These are phyloP conservation scores for Cryptosporidium viatorum DNA, from an alignment of 169 alveolate species.

Conservation along the genomic window DNA sequence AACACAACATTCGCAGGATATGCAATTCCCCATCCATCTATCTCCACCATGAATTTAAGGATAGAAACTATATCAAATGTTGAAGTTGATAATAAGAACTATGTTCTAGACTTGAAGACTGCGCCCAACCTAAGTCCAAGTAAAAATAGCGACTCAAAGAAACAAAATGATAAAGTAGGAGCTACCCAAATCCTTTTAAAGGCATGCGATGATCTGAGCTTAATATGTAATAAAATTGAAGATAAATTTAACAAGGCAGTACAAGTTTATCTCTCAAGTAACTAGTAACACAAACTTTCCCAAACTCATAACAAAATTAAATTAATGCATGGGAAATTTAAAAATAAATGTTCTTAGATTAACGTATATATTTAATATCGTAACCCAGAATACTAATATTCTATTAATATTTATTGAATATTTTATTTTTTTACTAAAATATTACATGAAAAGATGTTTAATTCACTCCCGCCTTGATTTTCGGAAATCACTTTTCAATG, in stretches of 20 bases:
- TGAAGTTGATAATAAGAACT: slow-evolving; percentile 22
- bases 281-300: background rate
- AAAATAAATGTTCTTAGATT: background rate
- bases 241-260: slow-evolving; percentile 48
- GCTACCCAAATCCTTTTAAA: slow-evolving; percentile 35
- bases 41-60: slow-evolving; percentile 53
- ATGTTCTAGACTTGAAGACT: background rate
- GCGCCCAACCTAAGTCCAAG: background rate
- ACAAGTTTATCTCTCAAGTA: background rate
- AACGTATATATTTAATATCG: background rate
- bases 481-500: background rate
- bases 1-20: slow-evolving; percentile 72
- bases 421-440: background rate
- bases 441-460: slow-evolving; percentile 1
- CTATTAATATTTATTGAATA: background rate
- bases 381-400: background rate
- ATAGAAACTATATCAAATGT: slow-evolving; percentile 65
- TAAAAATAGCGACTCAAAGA: background rate
- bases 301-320: background rate
- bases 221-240: slow-evolving; percentile 47
- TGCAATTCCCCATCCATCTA: slow-evolving; percentile 76
- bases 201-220: slow-evolving; percentile 57
- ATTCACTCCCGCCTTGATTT: background rate
- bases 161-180: background rate
- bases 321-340: background rate